Conservation (phyloP, 2,329 filamentous ascomycete genomes). For the Parastagonospora avenae region DNA sequence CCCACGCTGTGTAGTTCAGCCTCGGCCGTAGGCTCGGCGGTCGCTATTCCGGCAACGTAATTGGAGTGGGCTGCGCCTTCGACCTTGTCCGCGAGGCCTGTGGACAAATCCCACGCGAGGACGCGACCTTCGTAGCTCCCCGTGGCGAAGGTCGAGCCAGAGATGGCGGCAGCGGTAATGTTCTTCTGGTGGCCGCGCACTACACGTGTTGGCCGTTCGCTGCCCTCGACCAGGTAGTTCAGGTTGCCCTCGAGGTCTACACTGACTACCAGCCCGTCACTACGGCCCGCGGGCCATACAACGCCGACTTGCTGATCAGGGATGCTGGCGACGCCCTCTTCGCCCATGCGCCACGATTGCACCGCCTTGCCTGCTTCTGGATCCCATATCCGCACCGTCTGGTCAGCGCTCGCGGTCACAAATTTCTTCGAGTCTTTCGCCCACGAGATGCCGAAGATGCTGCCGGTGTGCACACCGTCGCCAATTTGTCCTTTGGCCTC, state of each 20-base stretch:
- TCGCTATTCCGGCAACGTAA: conserved; percentile 78
- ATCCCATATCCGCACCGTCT: conserved; percentile 95
- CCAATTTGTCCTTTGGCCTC: conserved; percentile 78
- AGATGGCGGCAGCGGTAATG: conserved; percentile 75
- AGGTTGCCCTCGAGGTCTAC: conserved; percentile 87
- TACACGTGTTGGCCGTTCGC: conserved; percentile 68
- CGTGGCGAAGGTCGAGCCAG: conserved; percentile 74
- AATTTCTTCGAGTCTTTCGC: conserved; percentile 82
- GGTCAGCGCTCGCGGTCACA: conserved; percentile 90
- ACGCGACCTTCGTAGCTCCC: conserved; percentile 92
- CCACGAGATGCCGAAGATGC: conserved; percentile 93
- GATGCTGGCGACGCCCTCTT: conserved; percentile 72
- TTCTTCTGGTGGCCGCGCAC: conserved; percentile 90
- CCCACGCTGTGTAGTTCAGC: conserved; percentile 78
- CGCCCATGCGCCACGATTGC: conserved; percentile 85
- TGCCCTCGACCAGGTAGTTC: conserved; percentile 81
- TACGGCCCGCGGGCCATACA: conserved; percentile 81
- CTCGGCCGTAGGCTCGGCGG: conserved; percentile 43
- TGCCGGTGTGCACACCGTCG: conserved; percentile 85
- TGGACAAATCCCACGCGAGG: conserved; percentile 78
- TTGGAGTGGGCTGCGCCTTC: conserved; percentile 85
- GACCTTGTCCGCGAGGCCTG: conserved; percentile 70
- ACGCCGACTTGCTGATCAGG: conserved; percentile 92
- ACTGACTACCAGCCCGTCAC: conserved; percentile 87
- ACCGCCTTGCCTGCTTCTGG: conserved; percentile 75